phyloP scores from a whole-genome alignment of 1,139 yeast genomes.

The Pichia sp. region DNA sequence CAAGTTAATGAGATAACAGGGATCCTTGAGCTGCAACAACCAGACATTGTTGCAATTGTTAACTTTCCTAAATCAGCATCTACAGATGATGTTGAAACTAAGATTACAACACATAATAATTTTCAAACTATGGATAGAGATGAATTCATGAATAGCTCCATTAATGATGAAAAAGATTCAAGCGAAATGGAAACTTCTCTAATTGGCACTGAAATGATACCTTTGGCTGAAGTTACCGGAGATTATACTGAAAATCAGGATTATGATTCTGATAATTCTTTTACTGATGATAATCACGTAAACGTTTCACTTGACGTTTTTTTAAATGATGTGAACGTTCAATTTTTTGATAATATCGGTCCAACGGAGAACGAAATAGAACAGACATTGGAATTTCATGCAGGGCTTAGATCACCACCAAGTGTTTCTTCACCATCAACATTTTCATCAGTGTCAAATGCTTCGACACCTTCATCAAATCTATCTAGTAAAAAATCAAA shows the following conservation, averaged over 20 bases:
- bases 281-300: slow-evolving; percentile 22
- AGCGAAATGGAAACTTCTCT: slow-evolving; percentile 15
- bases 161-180: slow-evolving; percentile 3
- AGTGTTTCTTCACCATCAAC: slow-evolving; percentile 2
- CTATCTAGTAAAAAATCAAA: slow-evolving; percentile 8
- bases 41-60: no score
- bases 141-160: background rate
- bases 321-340: slow-evolving; percentile 26
- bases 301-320: slow-evolving; percentile 25
- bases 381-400: slow-evolving; percentile 5
- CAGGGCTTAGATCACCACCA: slow-evolving; percentile 5
- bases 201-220: slow-evolving; percentile 26
- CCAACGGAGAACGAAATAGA: slow-evolving; percentile 24
- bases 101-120: no score
- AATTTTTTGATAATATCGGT: slow-evolving; percentile 27
- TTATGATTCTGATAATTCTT: slow-evolving; percentile 18
- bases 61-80: no score
- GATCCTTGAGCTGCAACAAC: no score
- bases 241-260: slow-evolving; percentile 15
- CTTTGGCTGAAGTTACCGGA: slow-evolving; percentile 25
- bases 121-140: no score
- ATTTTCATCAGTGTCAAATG: slow-evolving; percentile 4
- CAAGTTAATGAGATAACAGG: background rate
- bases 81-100: no score
- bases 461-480: slow-evolving; percentile 5